These are phyloP conservation scores for Pichia membranifaciens DNA, from an alignment of 805 yeast species.

Conservation along the genomic window DNA sequence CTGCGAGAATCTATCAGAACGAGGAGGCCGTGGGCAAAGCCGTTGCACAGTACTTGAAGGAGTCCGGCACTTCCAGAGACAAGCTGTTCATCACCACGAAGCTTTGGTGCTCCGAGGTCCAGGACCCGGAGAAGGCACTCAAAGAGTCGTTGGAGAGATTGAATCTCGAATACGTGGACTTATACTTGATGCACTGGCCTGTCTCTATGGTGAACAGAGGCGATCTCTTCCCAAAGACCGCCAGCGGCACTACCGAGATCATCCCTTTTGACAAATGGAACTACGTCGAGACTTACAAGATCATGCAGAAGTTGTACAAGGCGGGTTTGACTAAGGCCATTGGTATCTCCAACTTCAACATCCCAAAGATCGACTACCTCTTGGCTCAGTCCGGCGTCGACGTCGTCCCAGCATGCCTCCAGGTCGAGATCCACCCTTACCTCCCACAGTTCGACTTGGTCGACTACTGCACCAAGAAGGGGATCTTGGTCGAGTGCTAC, in stretches of 20 bases:
- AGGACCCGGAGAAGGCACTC: constrained; percentile 45
- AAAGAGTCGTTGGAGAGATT: constrained; percentile 55
- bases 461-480: constrained; percentile 45
- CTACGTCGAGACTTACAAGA: constrained; percentile 55
- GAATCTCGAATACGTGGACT: constrained; percentile 70
- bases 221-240: constrained; percentile 28
- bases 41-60: constrained; percentile 37
- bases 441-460: constrained; percentile 57
- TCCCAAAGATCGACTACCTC: constrained; percentile 44
- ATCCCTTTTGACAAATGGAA: constrained; percentile 25
- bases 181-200: constrained; percentile 84
- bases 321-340: constrained; percentile 41
- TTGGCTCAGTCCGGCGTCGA: constrained; percentile 42
- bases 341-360: constrained; percentile 73
- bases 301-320: constrained; percentile 49
- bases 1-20: constrained; percentile 63
- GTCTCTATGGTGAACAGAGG: constrained; percentile 32
- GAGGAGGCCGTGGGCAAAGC: constrained; percentile 58
- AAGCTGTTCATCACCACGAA: constrained; percentile 70
- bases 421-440: constrained; percentile 65
- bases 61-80: constrained; percentile 54
- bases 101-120: constrained; percentile 52
- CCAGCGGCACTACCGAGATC: constrained; percentile 30
- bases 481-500: constrained; percentile 63
- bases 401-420: constrained; percentile 46